phyloP scores from a whole-genome alignment of 2,329 filamentous ascomycete species.

The Ceratocystis diversiconidia region DNA sequence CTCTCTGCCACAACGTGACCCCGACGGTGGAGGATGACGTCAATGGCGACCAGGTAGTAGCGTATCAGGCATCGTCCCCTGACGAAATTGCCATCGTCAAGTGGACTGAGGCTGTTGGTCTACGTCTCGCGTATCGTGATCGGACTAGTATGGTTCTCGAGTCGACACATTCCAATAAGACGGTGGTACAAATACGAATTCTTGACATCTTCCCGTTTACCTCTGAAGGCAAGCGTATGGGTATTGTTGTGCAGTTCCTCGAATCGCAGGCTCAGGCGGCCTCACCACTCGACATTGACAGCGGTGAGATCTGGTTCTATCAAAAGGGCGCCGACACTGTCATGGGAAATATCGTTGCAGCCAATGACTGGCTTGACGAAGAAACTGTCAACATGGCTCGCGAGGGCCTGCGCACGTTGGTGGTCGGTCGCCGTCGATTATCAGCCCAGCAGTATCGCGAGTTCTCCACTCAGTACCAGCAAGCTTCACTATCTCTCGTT shows the following conservation, averaged over 20 bases:
- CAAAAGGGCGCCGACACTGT: conserved; percentile 98
- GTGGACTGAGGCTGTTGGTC: conserved; percentile 85
- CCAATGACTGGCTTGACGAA: conserved; percentile 97
- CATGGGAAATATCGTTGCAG: conserved; percentile 87
- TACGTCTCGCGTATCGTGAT: conserved; percentile 73
- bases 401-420: conserved; percentile 83
- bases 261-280: conserved; percentile 34
- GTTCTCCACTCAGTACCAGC: conserved; percentile 59
- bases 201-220: conserved; percentile 95
- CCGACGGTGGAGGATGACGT: conserved; percentile 69
- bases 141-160: conserved; percentile 73
- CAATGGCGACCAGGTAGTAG: conserved; percentile 60
- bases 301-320: conserved; percentile 90
- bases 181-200: conserved; percentile 73
- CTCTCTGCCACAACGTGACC: conserved; percentile 93
- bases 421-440: conserved; percentile 82
- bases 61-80: conserved; percentile 91
- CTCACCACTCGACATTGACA: conserved; percentile 34
- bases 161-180: conserved; percentile 56
- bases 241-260: conserved; percentile 81
- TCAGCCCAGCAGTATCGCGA: conserved; percentile 66
- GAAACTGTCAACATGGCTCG: conserved; percentile 99
- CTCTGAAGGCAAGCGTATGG: conserved; percentile 95
- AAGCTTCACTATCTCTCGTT: conserved; percentile 66
- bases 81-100: conserved; percentile 96